These are phyloP conservation scores for Tulasnella sp. DNA, from an alignment of 768 basidiomycete species.

Conservation along the genomic window DNA sequence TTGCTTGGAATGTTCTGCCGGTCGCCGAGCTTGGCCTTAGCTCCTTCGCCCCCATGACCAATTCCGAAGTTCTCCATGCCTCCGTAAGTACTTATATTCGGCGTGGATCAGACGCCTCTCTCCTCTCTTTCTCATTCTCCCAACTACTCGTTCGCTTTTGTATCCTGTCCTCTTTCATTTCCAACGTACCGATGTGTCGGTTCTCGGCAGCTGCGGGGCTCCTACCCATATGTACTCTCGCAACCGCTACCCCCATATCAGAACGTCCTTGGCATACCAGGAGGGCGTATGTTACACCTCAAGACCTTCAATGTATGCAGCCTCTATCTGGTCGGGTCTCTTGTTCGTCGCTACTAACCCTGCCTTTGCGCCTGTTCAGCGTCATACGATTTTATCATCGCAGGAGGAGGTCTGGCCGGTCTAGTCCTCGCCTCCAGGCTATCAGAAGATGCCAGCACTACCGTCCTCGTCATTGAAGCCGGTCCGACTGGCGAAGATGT, in stretches of 20 bases:
- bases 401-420: constrained; percentile 14
- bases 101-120: neutral
- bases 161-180: neutral
- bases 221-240: neutral
- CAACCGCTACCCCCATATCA: neutral
- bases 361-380: neutral
- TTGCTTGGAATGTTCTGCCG: neutral
- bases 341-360: neutral
- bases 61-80: neutral
- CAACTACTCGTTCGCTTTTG: neutral
- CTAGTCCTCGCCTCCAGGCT: constrained; percentile 14
- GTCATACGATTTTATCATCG: constrained; percentile 12
- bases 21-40: neutral
- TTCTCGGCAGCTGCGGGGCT: neutral
- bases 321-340: too few relatives aligned
- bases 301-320: neutral
- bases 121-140: neutral
- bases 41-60: neutral
- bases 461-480: constrained; percentile 12
- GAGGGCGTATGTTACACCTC: neutral
- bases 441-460: constrained; percentile 9
- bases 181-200: neutral
- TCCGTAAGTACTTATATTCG: neutral
- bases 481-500: constrained; percentile 13
- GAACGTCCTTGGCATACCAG: neutral